A percentile compares a stretch with the other conserved stretches of the same genome.
Conservation (phyloP, 305 asterid species). For the Fraxinus sp. region DNA sequence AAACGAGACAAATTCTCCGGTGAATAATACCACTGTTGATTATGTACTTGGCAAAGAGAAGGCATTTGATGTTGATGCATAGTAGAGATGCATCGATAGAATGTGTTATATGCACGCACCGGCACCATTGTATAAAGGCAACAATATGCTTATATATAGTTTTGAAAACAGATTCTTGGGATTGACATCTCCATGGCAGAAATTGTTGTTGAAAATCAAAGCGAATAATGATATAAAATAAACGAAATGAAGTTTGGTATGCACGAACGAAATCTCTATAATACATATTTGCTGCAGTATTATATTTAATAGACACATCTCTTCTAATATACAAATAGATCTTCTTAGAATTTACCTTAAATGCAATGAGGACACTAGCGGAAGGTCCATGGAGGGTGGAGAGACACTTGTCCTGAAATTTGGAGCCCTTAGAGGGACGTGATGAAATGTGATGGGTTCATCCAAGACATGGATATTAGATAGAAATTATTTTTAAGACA, state of each 20-base stretch:
- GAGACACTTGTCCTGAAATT: not conserved
- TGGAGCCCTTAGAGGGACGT: not conserved
- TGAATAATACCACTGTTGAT: slow-evolving; percentile 1
- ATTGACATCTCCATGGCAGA: not conserved
- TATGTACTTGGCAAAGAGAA: slow-evolving; percentile 18
- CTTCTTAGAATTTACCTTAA: not conserved
- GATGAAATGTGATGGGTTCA: not conserved
- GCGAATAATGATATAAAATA: not conserved
- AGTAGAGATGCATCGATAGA: not conserved
- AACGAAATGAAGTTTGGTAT: not conserved
- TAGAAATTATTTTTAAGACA: too few relatives aligned
- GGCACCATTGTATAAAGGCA: not conserved
- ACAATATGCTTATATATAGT: not conserved
- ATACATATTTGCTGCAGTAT: not conserved
- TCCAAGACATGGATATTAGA: not conserved
- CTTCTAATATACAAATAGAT: not conserved
- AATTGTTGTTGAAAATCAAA: not conserved
- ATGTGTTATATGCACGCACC: not conserved
- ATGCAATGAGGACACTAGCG: not conserved
- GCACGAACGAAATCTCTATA: not conserved
- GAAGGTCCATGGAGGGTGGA: not conserved
- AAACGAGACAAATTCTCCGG: slow-evolving; percentile 3
- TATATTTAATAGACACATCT: not conserved
- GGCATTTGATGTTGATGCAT: slow-evolving; percentile 12
- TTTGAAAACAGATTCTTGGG: not conserved